Base-by-base conservation (phyloP, 306 rosid genomes). In the Purshia tridentata region DNA sequence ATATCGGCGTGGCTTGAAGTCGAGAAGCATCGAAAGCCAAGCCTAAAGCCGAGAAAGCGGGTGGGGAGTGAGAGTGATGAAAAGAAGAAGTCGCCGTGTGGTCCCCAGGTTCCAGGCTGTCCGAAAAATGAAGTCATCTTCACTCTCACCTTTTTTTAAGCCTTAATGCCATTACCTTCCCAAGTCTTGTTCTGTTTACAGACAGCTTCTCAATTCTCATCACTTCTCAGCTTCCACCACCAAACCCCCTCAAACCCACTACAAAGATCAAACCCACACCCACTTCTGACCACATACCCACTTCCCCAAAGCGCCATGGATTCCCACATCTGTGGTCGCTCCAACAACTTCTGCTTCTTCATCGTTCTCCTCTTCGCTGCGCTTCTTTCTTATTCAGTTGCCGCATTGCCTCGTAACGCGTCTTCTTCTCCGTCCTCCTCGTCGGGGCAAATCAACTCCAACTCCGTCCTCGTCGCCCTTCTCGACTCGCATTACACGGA, bases 401-500 rank as follows among this genome's bases (percentile, higher is more conserved):
- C 78, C 8, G 65, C 92, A 75, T 81, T 80, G 47, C 82, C 88
- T 0, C 78, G 46, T 5, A 73, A 74, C 61, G 48, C 87, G 0
- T 12, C 64, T 2, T 44, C 78, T 2, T 45, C 88, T 9, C 40
- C 85, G 0, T 42, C 90, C 2, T 67, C 86, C 0, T 1, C 75
- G 52, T 40, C 91, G 0, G 48, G 6, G 23, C 98, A 85, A 62
- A 84, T 94, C 2, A 90, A 90, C 72, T 94, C 99, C 49, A 94
- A 94, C 82, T 94, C 99, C 8, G 88, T 91, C 77, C 97, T 94
- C 56, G 96, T 94, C 0, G 97, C 99, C 0, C 97, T 94, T 8
- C 92, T 94, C 3, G 99, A 94, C 67, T 94, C 99, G 6, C 99
- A 83, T 49, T 94, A 94, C 85, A 94, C 97, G 0, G 97, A 91